Percentiles rank a stretch among this genome's conserved stretches.
These are phyloP conservation scores for Coemansia sp. DNA, from an alignment of 192 early-diverging fungal species.

Conservation along the genomic window DNA sequence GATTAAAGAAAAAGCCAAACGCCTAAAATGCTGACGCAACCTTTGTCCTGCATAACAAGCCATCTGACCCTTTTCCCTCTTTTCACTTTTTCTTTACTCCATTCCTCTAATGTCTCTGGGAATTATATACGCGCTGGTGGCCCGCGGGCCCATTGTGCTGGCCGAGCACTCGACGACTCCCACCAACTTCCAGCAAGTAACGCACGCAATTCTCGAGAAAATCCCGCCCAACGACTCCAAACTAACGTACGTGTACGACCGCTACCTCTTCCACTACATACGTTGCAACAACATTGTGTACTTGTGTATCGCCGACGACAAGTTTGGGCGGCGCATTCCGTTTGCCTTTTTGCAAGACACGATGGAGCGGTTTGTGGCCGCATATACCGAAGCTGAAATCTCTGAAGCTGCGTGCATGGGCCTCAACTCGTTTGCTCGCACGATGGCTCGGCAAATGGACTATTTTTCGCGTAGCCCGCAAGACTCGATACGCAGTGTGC, in stretches of 20 bases:
- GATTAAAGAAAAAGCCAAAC: no score
- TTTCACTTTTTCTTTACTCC: background rate
- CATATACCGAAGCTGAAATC: slow-evolving; percentile 59
- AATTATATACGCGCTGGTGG: slow-evolving; percentile 80
- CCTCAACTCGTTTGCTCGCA: slow-evolving; percentile 78
- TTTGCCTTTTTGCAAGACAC: slow-evolving; percentile 90
- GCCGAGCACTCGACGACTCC: slow-evolving; percentile 80
- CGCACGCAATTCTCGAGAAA: slow-evolving; percentile 84
- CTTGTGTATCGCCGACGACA: slow-evolving; percentile 82
- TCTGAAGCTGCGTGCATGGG: slow-evolving; percentile 67
- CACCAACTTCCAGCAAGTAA: slow-evolving; percentile 82
- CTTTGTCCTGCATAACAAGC: background rate
- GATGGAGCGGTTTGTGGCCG: slow-evolving; percentile 61
- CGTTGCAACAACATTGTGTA: slow-evolving; percentile 76
- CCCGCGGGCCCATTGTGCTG: slow-evolving; percentile 73
- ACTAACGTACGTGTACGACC: slow-evolving; percentile 90
- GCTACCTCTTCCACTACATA: slow-evolving; percentile 92
- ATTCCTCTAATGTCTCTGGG: slow-evolving; percentile 30
- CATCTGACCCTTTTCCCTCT: background rate
- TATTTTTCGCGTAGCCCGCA: slow-evolving; percentile 70
- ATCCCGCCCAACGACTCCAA: slow-evolving; percentile 90
- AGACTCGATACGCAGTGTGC: slow-evolving; percentile 78
- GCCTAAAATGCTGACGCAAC: no score
- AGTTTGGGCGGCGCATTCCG: slow-evolving; percentile 74
- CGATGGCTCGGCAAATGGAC: slow-evolving; percentile 83